Base-by-base conservation (phyloP, 2,329 filamentous ascomycete genomes). In the Knufia fluminis region DNA sequence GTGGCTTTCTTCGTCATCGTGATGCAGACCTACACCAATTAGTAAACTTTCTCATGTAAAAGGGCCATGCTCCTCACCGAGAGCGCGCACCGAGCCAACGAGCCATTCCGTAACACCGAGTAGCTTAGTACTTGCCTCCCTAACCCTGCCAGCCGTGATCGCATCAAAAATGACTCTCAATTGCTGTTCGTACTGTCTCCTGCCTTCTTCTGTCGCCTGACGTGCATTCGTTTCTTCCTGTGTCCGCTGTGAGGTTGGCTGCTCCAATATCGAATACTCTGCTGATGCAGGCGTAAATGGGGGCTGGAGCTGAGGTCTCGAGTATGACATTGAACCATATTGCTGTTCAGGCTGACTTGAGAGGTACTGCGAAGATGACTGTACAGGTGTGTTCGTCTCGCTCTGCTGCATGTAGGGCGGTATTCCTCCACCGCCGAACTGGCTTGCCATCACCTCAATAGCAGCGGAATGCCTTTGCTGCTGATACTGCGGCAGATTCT, bases 1-100 rank as follows among this genome's bases (percentile, higher is more conserved):
- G 62, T 92, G 82, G 49, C 87, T 76, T 47, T 75, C 74, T 62
- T 85, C 80, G 65, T 95, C 85, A 70, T 97, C 90, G 61, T 83
- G 80, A 57, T 85, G 83, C 60, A 97, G 80, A 51, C 88, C 89
- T 95, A 68, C 55, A 62, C 65, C 67, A 20, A 23, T 32, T 35
- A 22, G 28, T 4, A n/a, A n/a, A 10, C 38, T 62, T 66, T 66
- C 64, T 63, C 59, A 66, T 69, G 60, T 66, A 66, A 64, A 68
- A 61, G 53, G 60, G 32, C 40, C 4, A 3, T 24, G n/a, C 3
- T 17, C 69, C 79, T 68, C 74, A 86, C 83, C 82, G 59, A 86
- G 68, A 54, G 78, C 75, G 60, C 77, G 77, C 40, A 79, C 80
- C 66, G 82, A 82, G 45, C 76, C 74, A 51, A 85, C 67, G 44